Base-by-base conservation (phyloP, 306 rosid species). In the Pterocarpus santalinus region DNA sequence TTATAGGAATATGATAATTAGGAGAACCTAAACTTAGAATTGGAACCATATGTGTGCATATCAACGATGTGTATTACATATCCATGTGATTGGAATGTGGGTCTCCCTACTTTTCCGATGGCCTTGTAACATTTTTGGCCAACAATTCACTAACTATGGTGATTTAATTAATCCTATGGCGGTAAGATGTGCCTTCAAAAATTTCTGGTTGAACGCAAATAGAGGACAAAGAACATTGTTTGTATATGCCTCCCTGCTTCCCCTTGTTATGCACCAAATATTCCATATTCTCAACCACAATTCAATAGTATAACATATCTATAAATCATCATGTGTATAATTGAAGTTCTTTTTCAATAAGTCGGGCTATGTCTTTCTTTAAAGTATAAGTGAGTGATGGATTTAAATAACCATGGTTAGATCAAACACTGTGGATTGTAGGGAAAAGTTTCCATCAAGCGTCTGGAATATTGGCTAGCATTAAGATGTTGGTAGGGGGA, bases 41-140 rank as follows among this genome's bases (percentile, higher is more conserved):
- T 5, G 28, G 64, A 8, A 69, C 58, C 15, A 41, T 47, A 22
- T 72, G 65, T 72, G 61, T 73, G 74, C 52, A 39, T 38, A 49
- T 36, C 79, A 65, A 75, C 58, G 34, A 47, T 62, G 72, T 33
- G 69, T 41, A 17, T 17, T 63, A 13, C 53, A 69, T 60, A 72
- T 77, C 75, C 90, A 88, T 86, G 94, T 86, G 91, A 84, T 61
- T 68, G 16, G 34, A 85, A 76, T 79, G 83, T 84, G 87, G 86
- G 80, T 53, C 77, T 73, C 79, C 85, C 81, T 76, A 75, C 14
- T 41, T 78, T 73, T 71, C 68, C 58, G 86, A 84, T 79, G 41
- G 28, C 2, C 22, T 35, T 82, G 85, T 64, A 72, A 44, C 57
- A 53, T 47, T 72, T 80, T 75, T 30, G 36, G 80, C 72, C 86